phyloP scores from a whole-genome alignment of 305 asterid species.

The Fraxinus floribunda region DNA sequence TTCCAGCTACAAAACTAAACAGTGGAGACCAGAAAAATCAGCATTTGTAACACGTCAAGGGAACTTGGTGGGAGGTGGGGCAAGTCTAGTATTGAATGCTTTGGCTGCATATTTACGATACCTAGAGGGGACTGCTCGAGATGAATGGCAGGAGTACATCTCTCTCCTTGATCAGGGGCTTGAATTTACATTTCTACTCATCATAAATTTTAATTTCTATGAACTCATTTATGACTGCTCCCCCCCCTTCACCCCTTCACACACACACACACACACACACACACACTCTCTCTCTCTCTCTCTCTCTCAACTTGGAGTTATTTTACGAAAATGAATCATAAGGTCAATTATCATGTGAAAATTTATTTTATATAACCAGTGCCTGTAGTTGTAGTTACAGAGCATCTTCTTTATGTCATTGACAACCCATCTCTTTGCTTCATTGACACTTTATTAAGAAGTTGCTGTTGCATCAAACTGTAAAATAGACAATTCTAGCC shows the following conservation, averaged over 20 bases:
- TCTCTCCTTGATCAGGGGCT: slow-evolving; percentile 32
- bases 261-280: too few relatives aligned
- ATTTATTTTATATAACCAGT: slow-evolving; percentile 12
- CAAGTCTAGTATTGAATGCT: slow-evolving; percentile 65
- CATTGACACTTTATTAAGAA: slow-evolving; percentile 6
- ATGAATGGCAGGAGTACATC: slow-evolving; percentile 85
- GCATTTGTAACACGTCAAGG: slow-evolving; percentile 69
- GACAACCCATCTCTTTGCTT: slow-evolving; percentile 8
- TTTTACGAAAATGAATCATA: background rate
- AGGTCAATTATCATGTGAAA: background rate
- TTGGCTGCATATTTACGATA: slow-evolving; percentile 81
- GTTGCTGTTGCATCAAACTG: background rate
- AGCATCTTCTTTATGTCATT: slow-evolving; percentile 9
- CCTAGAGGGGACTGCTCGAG: slow-evolving; percentile 80
- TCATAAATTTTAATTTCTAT: background rate
- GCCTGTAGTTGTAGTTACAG: background rate
- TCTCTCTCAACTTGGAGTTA: background rate
- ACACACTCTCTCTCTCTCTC: too few relatives aligned
- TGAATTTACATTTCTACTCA: slow-evolving; percentile 18
- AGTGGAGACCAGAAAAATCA: slow-evolving; percentile 54
- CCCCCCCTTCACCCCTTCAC: too few relatives aligned
- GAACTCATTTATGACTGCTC: background rate
- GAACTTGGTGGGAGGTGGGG: slow-evolving; percentile 75
- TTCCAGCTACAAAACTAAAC: slow-evolving; percentile 28
- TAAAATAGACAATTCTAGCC: background rate